Conservation (phyloP, 805 yeast genomes). For the Lipomyces yamadae region DNA sequence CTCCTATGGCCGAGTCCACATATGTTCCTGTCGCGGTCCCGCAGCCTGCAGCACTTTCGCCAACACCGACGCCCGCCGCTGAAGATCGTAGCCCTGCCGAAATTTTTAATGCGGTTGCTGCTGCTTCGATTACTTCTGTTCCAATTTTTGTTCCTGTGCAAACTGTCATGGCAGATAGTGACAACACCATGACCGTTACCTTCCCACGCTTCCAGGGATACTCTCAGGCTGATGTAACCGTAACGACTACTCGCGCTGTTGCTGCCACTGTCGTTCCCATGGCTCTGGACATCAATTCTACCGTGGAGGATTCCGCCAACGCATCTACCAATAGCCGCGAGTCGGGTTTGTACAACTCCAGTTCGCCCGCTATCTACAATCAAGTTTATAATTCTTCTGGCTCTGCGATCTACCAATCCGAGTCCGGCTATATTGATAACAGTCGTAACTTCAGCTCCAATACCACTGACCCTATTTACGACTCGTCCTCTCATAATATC, state of each 20-base stretch:
- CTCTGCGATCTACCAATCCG: conserved; percentile 8
- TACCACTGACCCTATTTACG: conserved; percentile 12
- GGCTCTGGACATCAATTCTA: background rate
- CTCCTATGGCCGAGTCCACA: conserved; percentile 17
- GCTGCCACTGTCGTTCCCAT: conserved; percentile 11
- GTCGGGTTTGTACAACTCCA: conserved; percentile 9
- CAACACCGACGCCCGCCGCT: conserved; percentile 15
- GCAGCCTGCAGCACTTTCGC: conserved; percentile 19
- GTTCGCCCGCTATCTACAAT: background rate
- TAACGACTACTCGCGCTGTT: conserved; percentile 16
- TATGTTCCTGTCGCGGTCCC: conserved; percentile 20
- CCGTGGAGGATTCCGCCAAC: background rate
- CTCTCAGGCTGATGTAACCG: conserved; percentile 23
- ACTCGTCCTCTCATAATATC: conserved; percentile 1
- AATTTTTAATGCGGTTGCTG: conserved; percentile 9
- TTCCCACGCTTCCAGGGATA: conserved; percentile 33
- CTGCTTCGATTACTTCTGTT: conserved; percentile 21
- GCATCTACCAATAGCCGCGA: background rate
- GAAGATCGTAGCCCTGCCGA: conserved; percentile 11
- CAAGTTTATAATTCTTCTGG: background rate
- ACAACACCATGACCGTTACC: conserved; percentile 27
- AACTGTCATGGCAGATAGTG: conserved; percentile 27
- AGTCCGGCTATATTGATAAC: conserved; percentile 14
- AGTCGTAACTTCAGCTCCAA: conserved; percentile 20
- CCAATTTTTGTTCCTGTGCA: conserved; percentile 28